These are phyloP conservation scores for Alternaria gansuensis DNA, from an alignment of 2,329 filamentous ascomycete species.

Conservation along the genomic window DNA sequence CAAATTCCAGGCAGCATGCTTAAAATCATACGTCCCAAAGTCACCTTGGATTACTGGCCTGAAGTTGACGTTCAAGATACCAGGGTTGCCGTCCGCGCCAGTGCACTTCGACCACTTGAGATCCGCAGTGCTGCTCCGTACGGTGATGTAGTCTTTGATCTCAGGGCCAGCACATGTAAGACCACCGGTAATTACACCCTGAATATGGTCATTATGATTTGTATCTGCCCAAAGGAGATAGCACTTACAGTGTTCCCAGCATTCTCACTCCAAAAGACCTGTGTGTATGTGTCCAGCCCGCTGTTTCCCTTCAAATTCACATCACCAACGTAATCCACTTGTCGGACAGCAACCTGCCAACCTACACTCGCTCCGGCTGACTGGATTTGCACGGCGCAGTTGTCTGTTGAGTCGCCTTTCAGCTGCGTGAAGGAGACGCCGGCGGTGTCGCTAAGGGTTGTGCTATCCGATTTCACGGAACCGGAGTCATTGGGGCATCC, in stretches of 20 bases:
- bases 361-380: constrained; percentile 34
- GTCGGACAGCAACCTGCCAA: constrained; percentile 44
- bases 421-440: constrained; percentile 40
- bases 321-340: constrained; percentile 38
- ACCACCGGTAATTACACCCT: constrained; percentile 34
- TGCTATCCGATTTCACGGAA: constrained; percentile 31
- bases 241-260: constrained; percentile 41
- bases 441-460: constrained; percentile 34
- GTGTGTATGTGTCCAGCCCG: constrained; percentile 37
- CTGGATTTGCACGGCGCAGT: constrained; percentile 46
- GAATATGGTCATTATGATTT: background rate
- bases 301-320: constrained; percentile 36
- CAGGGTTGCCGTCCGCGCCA: constrained; percentile 36
- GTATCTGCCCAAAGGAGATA: background rate
- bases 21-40: constrained; percentile 41
- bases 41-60: constrained; percentile 42
- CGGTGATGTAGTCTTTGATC: constrained; percentile 39
- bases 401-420: constrained; percentile 36
- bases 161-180: constrained; percentile 38
- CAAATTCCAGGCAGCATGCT: constrained; percentile 39
- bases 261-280: constrained; percentile 44
- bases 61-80: constrained; percentile 47
- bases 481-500: constrained; percentile 42
- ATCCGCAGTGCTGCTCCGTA: constrained; percentile 33
- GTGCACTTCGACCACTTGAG: constrained; percentile 46